Conservation (phyloP, 768 basidiomycete species). For the Rhizopogon roseolus region DNA sequence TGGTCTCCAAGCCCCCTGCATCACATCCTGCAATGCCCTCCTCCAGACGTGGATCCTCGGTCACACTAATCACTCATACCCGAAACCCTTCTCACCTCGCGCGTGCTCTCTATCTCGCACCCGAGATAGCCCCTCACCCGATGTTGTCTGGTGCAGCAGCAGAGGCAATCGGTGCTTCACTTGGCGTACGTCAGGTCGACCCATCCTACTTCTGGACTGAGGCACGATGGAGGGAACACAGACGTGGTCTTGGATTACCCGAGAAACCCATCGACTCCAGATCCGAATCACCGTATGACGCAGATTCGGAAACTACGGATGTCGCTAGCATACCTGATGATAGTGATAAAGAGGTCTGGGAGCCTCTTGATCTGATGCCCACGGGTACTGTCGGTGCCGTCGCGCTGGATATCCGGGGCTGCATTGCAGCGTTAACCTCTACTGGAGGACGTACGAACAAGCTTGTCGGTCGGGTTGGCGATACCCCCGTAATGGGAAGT, state of each 20-base stretch:
- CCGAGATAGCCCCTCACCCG: conserved; percentile 55
- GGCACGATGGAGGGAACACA: conserved; percentile 71
- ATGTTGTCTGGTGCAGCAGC: conserved; percentile 66
- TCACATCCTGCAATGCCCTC: conserved; percentile 56
- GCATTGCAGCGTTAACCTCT: conserved; percentile 69
- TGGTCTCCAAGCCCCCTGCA: conserved; percentile 73
- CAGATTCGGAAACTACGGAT: conserved; percentile 13
- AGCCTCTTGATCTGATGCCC: conserved; percentile 53
- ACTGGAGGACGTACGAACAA: conserved; percentile 86
- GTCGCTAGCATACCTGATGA: conserved; percentile 11
- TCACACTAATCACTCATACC: conserved; percentile 60
- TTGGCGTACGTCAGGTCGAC: conserved; percentile 59
- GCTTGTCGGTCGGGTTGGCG: conserved; percentile 76
- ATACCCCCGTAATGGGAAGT: conserved; percentile 72
- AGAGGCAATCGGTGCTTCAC: conserved; percentile 51
- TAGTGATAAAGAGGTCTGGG: conserved; percentile 1
- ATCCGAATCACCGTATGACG: conserved; percentile 8
- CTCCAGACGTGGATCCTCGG: conserved; percentile 56
- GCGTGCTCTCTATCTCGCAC: conserved; percentile 67
- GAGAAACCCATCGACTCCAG: conserved; percentile 46
- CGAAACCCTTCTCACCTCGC: conserved; percentile 74
- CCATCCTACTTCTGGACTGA: conserved; percentile 78
- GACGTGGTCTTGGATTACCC: conserved; percentile 67
- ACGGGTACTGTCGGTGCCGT: conserved; percentile 85
- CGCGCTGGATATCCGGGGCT: conserved; percentile 69